Conservation (phyloP, 2,329 filamentous ascomycete genomes). For the Leptoxyphium fumago region DNA sequence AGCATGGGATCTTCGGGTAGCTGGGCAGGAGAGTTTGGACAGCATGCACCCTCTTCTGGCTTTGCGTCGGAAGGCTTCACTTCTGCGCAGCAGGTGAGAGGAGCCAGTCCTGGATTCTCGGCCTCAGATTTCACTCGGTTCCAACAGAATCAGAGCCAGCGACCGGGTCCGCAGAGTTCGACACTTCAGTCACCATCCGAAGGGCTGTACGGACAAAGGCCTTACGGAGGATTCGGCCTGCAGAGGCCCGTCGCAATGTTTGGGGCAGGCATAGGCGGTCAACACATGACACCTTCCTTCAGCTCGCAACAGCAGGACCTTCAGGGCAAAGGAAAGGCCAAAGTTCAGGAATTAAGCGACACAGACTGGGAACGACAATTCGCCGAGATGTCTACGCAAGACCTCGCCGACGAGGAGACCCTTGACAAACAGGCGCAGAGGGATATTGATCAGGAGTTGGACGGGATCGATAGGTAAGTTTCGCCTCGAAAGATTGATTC, state of each 20-base stretch:
- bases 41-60: conserved; percentile 8
- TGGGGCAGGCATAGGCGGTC: conserved; percentile 36
- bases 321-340: conserved; percentile 68
- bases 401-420: conserved; percentile 35
- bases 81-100: conserved; percentile 7
- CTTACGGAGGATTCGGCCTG: conserved; percentile 42
- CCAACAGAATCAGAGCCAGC: conserved; percentile 46
- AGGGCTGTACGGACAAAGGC: conserved; percentile 19
- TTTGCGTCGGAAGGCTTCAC: conserved; percentile 14
- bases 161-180: conserved; percentile 28
- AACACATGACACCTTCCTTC: conserved; percentile 22
- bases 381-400: conserved; percentile 63
- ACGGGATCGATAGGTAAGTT: conserved; percentile 77
- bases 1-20: conserved; percentile 8
- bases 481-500: conserved; percentile 1
- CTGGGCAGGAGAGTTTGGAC: conserved; percentile 20
- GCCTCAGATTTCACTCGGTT: conserved; percentile 80
- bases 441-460: conserved; percentile 72
- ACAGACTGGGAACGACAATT: conserved; percentile 94
- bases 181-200: conserved; percentile 38
- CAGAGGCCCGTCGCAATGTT: conserved; percentile 9
- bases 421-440: conserved; percentile 51
- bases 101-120: conserved; percentile 40
- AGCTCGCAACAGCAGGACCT: conserved; percentile 32
- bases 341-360: conserved; percentile 83